Evolutionary conservation across 768 basidiomycete genomes (phyloP).

Genomic region (Tulasnella calospora): DNA sequence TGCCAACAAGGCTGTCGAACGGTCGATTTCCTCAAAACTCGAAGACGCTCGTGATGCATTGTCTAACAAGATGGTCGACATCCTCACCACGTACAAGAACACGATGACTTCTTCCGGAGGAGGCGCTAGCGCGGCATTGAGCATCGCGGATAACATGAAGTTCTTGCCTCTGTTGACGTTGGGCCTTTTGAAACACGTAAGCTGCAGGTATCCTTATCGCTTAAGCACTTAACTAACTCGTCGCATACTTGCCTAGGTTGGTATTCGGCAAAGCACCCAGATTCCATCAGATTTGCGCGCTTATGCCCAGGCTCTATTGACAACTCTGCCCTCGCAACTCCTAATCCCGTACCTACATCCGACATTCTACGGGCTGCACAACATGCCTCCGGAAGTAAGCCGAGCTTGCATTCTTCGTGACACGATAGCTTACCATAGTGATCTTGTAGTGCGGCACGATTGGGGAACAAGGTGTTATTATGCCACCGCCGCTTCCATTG

Average conservation of each 20-base stretch:
- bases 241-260: constrained; percentile 52
- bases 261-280: constrained; percentile 89
- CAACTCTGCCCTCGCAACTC: constrained; percentile 83
- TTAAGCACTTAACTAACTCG: not conserved
- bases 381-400: constrained; percentile 85
- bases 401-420: not conserved
- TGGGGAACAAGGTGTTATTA: constrained; percentile 79
- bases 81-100: constrained; percentile 83
- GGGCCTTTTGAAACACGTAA: constrained; percentile 88
- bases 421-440: constrained; percentile 15
- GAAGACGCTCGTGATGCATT: constrained; percentile 87
- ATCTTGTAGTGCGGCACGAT: constrained; percentile 78
- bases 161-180: constrained; percentile 87
- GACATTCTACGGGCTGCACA: constrained; percentile 91
- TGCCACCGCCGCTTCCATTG: constrained; percentile 83
- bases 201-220: constrained; percentile 29
- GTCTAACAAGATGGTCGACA: constrained; percentile 76
- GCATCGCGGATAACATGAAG: constrained; percentile 89
- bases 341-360: constrained; percentile 94
- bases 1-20: constrained; percentile 90
- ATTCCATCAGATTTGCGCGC: constrained; percentile 95
- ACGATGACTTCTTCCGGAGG: constrained; percentile 93
- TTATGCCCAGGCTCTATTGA: constrained; percentile 88
- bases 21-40: constrained; percentile 74
- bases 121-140: constrained; percentile 89